Evolutionary conservation across 495 filamentous ascomycete genomes (phyloP).

Genomic region (Symbiotaphrina buchneri): DNA sequence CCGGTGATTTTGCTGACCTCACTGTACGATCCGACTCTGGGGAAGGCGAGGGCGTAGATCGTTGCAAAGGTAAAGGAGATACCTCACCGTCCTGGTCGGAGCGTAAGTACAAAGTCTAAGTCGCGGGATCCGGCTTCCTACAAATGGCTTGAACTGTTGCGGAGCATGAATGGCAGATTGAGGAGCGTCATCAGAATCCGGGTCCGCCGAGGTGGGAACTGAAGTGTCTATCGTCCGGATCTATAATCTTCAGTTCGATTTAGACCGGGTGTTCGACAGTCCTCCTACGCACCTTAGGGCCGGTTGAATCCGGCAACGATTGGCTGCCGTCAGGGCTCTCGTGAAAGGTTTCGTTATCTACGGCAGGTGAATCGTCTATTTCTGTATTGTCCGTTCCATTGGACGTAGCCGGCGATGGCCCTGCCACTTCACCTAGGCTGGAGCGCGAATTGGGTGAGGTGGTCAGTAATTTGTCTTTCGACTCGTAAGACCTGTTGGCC

Average conservation of each 20-base stretch:
- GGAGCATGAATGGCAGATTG: conserved; percentile 79
- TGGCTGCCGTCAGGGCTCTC: too few species aligned
- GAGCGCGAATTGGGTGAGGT: conserved; percentile 11
- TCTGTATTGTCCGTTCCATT: conserved; percentile 49
- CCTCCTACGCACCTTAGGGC: too few species aligned
- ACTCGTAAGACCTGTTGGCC: neutral
- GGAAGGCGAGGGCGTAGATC: conserved; percentile 9
- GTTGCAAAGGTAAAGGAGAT: conserved; percentile 4
- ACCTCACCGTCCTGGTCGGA: conserved; percentile 7
- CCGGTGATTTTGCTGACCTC: conserved; percentile 11
- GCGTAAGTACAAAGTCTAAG: conserved; percentile 8
- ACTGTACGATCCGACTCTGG: conserved; percentile 13
- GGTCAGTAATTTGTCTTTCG: conserved; percentile 6
- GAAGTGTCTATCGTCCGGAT: conserved; percentile 37
- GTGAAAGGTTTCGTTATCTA: conserved; percentile 15
- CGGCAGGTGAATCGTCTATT: conserved; percentile 46
- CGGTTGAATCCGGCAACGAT: too few species aligned
- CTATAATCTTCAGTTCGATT: conserved; percentile 14
- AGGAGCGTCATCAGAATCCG: conserved; percentile 45
- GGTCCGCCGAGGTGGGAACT: conserved; percentile 24
- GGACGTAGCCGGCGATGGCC: conserved; percentile 57
- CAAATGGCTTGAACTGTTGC: conserved; percentile 54
- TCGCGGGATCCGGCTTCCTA: conserved; percentile 15
- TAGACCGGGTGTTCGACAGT: conserved; percentile 7
- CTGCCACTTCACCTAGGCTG: conserved; percentile 31